A percentile compares a stretch with the other conserved stretches of the same genome.
Evolutionary conservation across 305 asterid genomes (phyloP).

Genomic region (Solanum aculeatissimum): DNA sequence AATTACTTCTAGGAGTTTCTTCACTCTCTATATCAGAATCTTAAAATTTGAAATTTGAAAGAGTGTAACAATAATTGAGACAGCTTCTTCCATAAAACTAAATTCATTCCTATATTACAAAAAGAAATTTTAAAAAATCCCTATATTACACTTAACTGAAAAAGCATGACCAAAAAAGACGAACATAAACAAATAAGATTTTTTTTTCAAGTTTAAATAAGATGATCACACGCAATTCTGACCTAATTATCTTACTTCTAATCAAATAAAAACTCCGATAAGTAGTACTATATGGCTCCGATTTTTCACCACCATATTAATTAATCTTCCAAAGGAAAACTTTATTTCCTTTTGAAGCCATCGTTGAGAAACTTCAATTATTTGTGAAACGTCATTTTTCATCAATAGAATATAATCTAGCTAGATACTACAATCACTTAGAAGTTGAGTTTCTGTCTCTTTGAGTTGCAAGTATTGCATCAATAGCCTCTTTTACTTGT

Average conservation of each 20-base stretch:
- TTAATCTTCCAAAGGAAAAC: not conserved
- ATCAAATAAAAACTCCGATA: not conserved
- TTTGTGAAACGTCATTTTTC: not conserved
- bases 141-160: not conserved
- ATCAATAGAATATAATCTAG: not conserved
- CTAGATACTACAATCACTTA: slow-evolving; percentile 10
- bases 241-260: not conserved
- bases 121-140: not conserved
- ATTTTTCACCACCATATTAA: not conserved
- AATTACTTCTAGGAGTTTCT: not conserved
- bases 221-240: not conserved
- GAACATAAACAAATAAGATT: not conserved
- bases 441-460: slow-evolving; percentile 52
- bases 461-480: slow-evolving; percentile 65
- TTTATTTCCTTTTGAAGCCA: not conserved
- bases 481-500: slow-evolving; percentile 84
- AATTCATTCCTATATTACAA: not conserved
- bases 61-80: not conserved
- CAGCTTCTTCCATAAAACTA: not conserved
- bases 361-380: not conserved
- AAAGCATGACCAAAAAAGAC: not conserved
- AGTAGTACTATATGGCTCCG: not conserved
- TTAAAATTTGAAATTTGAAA: not conserved
- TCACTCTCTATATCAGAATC: not conserved
- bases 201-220: not conserved